Conservation (phyloP, 345 rosid genomes). For the Populus davidiana region DNA sequence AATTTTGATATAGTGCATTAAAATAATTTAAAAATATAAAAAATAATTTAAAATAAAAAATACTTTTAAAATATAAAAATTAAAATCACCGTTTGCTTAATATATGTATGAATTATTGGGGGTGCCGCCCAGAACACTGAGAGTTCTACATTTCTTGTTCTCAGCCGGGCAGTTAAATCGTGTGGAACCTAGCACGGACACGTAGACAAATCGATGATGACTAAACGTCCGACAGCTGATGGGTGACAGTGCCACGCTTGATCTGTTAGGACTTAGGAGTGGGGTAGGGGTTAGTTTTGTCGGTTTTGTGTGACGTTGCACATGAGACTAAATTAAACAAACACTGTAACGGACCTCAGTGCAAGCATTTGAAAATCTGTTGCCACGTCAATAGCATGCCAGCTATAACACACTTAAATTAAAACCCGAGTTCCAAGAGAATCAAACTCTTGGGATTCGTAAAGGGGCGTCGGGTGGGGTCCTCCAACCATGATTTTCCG, state of each 20-base stretch:
- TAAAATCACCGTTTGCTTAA: too few species aligned
- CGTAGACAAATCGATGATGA: background rate
- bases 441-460: slow-evolving; percentile 35
- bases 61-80: too few species aligned
- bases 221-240: slow-evolving; percentile 9
- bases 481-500: slow-evolving; percentile 29
- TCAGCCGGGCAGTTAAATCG: background rate
- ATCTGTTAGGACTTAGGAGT: background rate
- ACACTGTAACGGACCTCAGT: slow-evolving; percentile 33
- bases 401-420: slow-evolving; percentile 43
- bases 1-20: rapidly evolving
- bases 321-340: background rate
- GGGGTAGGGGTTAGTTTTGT: slow-evolving; percentile 17
- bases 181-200: background rate
- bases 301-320: slow-evolving; percentile 26
- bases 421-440: slow-evolving; percentile 38
- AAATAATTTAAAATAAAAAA: too few species aligned
- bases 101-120: too few species aligned
- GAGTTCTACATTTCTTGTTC: background rate
- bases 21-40: too few species aligned
- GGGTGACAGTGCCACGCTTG: slow-evolving; percentile 7
- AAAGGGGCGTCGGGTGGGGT: background rate
- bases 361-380: slow-evolving; percentile 12
- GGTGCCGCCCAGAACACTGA: too few species aligned
- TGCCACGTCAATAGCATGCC: slow-evolving; percentile 37